Evolutionary conservation across 2,329 filamentous ascomycete genomes (phyloP).

Genomic region (Teratosphaeria pseudoeucalypti): DNA sequence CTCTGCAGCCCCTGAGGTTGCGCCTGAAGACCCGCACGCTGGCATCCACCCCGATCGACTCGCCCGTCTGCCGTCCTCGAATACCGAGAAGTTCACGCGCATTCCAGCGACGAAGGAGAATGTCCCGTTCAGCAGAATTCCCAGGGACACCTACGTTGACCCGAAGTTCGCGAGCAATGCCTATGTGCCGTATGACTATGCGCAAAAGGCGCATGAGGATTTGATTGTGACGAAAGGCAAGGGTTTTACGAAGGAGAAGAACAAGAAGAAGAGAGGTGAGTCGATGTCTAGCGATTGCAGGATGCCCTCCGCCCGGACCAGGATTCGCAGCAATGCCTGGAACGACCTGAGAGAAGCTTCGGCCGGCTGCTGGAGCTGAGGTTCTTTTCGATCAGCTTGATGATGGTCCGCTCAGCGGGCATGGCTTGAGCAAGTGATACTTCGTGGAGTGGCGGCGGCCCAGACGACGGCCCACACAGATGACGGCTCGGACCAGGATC

Average conservation of each 20-base stretch:
- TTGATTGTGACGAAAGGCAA: slow-evolving; percentile 87
- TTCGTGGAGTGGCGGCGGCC: too few species aligned
- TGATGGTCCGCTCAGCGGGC: background rate
- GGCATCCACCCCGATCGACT: slow-evolving; percentile 32
- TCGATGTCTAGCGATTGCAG: background rate
- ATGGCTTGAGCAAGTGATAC: too few species aligned
- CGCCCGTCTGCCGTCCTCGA: slow-evolving; percentile 6
- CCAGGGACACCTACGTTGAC: slow-evolving; percentile 57
- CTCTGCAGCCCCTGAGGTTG: slow-evolving; percentile 18
- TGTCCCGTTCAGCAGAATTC: slow-evolving; percentile 68
- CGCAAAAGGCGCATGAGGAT: slow-evolving; percentile 77
- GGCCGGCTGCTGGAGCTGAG: too few species aligned
- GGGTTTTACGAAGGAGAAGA: slow-evolving; percentile 99
- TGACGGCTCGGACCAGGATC: too few species aligned
- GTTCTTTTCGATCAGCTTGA: background rate
- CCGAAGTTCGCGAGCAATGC: slow-evolving; percentile 64
- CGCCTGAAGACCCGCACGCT: slow-evolving; percentile 20
- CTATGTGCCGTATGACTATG: slow-evolving; percentile 78
- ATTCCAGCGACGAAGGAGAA: slow-evolving; percentile 26
- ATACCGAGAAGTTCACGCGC: slow-evolving; percentile 1
- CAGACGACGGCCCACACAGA: background rate
- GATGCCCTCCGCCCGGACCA: background rate
- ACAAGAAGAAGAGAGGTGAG: slow-evolving; percentile 53
- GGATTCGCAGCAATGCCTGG: background rate
- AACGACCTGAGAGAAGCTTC: background rate